Evolutionary conservation across 768 basidiomycete species (phyloP).

Genomic region (Suillus subaureus): DNA sequence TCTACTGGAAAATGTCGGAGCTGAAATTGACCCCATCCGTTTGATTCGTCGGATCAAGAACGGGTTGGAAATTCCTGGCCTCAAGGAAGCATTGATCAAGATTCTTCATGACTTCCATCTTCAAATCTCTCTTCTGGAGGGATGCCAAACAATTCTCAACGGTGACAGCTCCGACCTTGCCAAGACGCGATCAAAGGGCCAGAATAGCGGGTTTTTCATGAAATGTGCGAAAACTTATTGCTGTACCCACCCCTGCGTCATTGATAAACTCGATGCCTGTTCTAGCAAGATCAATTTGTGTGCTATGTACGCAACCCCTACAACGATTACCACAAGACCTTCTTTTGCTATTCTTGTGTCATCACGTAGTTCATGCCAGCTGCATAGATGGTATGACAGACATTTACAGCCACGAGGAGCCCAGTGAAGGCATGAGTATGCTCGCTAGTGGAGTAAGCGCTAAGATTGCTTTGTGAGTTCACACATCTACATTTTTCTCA

Average conservation of each 20-base stretch:
- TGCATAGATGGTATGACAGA: conserved; percentile 72
- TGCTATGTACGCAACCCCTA: conserved; percentile 63
- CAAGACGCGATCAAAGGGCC: conserved; percentile 66
- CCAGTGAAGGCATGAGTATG: conserved; percentile 44
- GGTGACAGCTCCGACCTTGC: conserved; percentile 81
- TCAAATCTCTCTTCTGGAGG: conserved; percentile 90
- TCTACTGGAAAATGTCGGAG: conserved; percentile 92
- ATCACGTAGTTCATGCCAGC: conserved; percentile 81
- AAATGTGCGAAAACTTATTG: conserved; percentile 54
- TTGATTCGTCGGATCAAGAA: conserved; percentile 95
- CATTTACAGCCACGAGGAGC: conserved; percentile 64
- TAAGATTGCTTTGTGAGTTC: conserved; percentile 77
- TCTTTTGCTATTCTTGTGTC: conserved; percentile 81
- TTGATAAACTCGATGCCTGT: neutral
- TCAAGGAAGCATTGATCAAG: conserved; percentile 94
- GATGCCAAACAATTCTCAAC: conserved; percentile 85
- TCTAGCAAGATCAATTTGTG: conserved; percentile 65
- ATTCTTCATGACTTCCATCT: conserved; percentile 96
- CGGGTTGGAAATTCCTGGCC: conserved; percentile 92
- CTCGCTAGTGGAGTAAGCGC: conserved; percentile 52
- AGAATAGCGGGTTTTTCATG: conserved; percentile 79
- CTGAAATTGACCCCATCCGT: conserved; percentile 93
- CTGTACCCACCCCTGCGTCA: neutral
- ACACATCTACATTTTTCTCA: neutral
- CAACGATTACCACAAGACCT: conserved; percentile 61